phyloP scores from a whole-genome alignment of 257 asterid species.

The Buddleja alternifolia region DNA sequence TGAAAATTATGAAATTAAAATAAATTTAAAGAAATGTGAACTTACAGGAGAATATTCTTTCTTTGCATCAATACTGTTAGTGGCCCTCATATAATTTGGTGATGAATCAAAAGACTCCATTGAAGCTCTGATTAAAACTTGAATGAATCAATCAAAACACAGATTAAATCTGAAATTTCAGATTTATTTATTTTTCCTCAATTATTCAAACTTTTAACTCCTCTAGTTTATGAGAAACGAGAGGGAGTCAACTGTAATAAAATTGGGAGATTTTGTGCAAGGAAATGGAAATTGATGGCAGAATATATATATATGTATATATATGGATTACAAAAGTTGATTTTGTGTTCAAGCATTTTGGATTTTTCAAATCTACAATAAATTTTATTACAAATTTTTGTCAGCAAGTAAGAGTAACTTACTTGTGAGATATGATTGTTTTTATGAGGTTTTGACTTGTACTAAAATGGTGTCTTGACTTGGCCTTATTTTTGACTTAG shows the following conservation, averaged over 20 bases:
- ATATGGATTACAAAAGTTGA: slow-evolving; percentile 26
- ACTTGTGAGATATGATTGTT: neutral
- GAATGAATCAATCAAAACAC: slow-evolving; percentile 25
- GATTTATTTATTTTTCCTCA: slow-evolving; percentile 21
- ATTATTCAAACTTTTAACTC: slow-evolving; percentile 30
- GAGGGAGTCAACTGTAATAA: slow-evolving; percentile 43
- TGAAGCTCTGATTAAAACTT: slow-evolving; percentile 17
- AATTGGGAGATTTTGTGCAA: slow-evolving; percentile 1
- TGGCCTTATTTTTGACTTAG: slow-evolving; percentile 24
- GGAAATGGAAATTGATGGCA: slow-evolving; percentile 35
- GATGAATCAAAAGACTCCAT: slow-evolving; percentile 61
- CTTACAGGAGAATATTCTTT: slow-evolving; percentile 56
- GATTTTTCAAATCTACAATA: neutral
- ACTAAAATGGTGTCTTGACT: slow-evolving; percentile 42
- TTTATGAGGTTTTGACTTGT: slow-evolving; percentile 36
- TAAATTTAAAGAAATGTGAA: slow-evolving; percentile 1
- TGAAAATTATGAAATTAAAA: neutral
- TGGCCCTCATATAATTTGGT: slow-evolving; percentile 49
- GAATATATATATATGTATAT: too few relatives aligned
- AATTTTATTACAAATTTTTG: slow-evolving; percentile 2
- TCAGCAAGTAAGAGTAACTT: slow-evolving; percentile 20
- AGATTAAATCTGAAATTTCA: slow-evolving; percentile 30
- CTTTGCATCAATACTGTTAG: slow-evolving; percentile 46
- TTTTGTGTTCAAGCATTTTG: slow-evolving; percentile 24
- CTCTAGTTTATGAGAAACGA: slow-evolving; percentile 17